Conservation (phyloP, 2,329 filamentous ascomycete genomes). For the Bretziella fagacearum region DNA sequence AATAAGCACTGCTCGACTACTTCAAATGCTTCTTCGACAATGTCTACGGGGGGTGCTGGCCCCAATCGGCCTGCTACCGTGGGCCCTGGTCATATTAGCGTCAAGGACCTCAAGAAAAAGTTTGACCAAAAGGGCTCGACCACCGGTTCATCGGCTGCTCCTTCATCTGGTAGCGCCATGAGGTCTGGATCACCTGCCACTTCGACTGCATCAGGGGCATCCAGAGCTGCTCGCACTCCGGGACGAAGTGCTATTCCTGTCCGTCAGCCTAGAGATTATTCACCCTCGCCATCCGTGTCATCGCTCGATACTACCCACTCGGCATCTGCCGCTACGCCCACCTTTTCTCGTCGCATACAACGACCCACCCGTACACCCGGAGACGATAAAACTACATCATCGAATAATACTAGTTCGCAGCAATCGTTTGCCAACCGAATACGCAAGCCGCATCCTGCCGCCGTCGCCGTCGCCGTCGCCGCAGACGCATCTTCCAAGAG, state of each 20-base stretch:
- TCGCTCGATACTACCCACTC: slow-evolving; percentile 9
- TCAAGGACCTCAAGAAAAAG: slow-evolving; percentile 63
- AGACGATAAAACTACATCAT: not conserved
- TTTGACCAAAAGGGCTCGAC: slow-evolving; percentile 47
- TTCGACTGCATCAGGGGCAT: not conserved
- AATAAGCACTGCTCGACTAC: slow-evolving; percentile 1
- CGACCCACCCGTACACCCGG: not conserved
- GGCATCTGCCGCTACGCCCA: not conserved
- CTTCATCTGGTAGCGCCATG: slow-evolving; percentile 4
- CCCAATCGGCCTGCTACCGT: not conserved
- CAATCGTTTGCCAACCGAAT: slow-evolving; percentile 42
- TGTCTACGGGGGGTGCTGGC: not conserved
- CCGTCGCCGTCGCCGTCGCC: slow-evolving; percentile 15
- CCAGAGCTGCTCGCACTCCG: slow-evolving; percentile 4
- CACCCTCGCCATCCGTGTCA: slow-evolving; percentile 11
- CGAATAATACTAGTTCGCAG: slow-evolving; percentile 8
- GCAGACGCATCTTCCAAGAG: not conserved
- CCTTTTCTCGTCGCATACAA: not conserved
- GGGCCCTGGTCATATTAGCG: slow-evolving; percentile 29
- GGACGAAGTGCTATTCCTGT: slow-evolving; percentile 13
- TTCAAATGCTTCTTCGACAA: not conserved
- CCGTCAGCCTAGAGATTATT: slow-evolving; percentile 12
- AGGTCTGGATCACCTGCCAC: too few relatives aligned
- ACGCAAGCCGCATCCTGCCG: slow-evolving; percentile 30
- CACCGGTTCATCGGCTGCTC: slow-evolving; percentile 4